These are phyloP conservation scores for Aspergillus baeticus DNA, from an alignment of 495 filamentous ascomycete genomes.

Conservation along the genomic window DNA sequence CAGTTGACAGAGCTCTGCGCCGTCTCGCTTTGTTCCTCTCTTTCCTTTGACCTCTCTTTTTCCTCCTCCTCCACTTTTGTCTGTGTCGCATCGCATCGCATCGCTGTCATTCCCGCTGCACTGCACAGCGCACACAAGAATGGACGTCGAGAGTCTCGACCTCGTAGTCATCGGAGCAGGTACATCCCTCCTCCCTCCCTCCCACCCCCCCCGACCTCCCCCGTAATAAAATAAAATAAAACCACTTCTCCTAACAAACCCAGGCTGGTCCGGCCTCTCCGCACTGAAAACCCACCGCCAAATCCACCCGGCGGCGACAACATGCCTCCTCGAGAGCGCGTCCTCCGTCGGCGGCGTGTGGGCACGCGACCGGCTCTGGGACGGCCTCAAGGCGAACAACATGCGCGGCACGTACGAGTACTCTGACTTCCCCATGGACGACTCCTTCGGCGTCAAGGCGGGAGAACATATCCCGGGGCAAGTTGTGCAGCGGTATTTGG, in stretches of 20 bases:
- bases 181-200: conserved; percentile 11
- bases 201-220: neutral
- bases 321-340: conserved; percentile 55
- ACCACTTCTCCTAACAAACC: neutral
- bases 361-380: conserved; percentile 63
- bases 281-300: conserved; percentile 60
- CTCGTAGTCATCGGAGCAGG: conserved; percentile 42
- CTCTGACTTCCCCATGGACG: conserved; percentile 72
- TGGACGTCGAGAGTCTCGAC: conserved; percentile 22
- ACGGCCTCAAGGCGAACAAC: conserved; percentile 65
- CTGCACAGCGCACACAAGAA: conserved; percentile 4
- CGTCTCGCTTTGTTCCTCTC: neutral
- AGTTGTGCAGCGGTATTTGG: conserved; percentile 64
- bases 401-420: conserved; percentile 66
- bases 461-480: conserved; percentile 69
- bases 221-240: neutral
- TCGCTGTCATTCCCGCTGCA: neutral
- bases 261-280: conserved; percentile 60
- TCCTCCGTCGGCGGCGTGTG: conserved; percentile 68
- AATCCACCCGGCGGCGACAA: conserved; percentile 46
- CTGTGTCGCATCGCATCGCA: neutral
- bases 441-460: conserved; percentile 55
- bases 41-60: too few relatives aligned
- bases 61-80: too few relatives aligned
- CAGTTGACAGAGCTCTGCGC: neutral